Evolutionary conservation across 2,329 filamentous ascomycete species (phyloP), one percentile per base, ranked within the genome.

Genomic region (Exophiala mesophila): DNA sequence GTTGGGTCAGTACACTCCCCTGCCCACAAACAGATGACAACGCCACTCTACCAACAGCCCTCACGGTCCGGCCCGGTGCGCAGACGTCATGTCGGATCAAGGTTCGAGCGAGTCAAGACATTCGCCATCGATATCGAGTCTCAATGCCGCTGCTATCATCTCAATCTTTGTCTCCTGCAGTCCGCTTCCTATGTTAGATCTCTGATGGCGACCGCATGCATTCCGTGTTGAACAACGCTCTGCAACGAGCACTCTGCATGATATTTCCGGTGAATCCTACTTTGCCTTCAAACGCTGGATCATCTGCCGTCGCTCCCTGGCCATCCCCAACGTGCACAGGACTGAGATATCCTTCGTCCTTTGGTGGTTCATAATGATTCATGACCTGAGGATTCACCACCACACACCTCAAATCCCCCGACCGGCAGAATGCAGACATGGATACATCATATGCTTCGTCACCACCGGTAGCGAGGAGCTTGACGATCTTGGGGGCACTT

Each of bases 331-430:
- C 30, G 13, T 41, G 36, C 12, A 45, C 42, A 7, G 21, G 18
- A 21, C 42, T 45, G 6, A 45, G 23, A 26, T 45, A 41, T 21
- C 26, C 42, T 8, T 16, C 5, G 13, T 45, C 42, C 20, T 20
- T 37, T 5, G 40, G 6, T 16, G 40, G 40, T 13, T 43, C 40
- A 13, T 43, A 43, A 23, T 43, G 40, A 23, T 43, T 43, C 32
- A 43, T 31, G 15, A 43, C 28, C 32, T 43, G 32, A 20, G 40
- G 40, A 16, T 43, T 37, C 17, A 43, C 33, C 6, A 43, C 23
- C 12, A 43, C 10, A 23, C 32, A 43, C 7, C 34, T n/a, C 6
- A 37, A 28, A 8, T 18, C 28, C 8, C 21, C 23, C n/a, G 40
- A 36, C 5, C 12, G 12, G 15, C 40, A 43, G 12, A 13, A 17